phyloP scores from a whole-genome alignment of 208 protist species.

The Crithidia sp. region DNA sequence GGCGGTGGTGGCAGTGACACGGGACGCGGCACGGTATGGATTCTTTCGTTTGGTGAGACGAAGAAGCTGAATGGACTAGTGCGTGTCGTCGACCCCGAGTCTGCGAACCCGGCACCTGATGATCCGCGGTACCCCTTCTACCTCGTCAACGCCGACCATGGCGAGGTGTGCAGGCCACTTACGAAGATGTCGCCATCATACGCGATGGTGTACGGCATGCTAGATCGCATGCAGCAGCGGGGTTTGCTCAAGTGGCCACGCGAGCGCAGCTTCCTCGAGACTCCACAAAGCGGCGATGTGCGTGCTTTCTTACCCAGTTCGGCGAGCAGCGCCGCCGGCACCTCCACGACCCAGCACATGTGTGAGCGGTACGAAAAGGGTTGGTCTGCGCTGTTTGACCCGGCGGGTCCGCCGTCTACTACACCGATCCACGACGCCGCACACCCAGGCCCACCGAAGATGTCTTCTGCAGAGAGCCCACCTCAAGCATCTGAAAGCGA shows the following conservation, averaged over 20 bases:
- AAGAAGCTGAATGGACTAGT: constrained; percentile 55
- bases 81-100: constrained; percentile 65
- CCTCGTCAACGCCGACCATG: constrained; percentile 63
- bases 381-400: constrained; percentile 30
- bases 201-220: constrained; percentile 58
- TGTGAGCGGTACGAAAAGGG: constrained; percentile 20
- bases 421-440: background rate
- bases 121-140: constrained; percentile 64
- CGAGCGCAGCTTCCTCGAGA: background rate
- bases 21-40: constrained; percentile 8
- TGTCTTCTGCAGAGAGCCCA: too few relatives aligned
- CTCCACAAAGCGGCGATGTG: background rate
- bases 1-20: background rate
- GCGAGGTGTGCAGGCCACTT: constrained; percentile 48
- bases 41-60: constrained; percentile 70
- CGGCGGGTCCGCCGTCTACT: background rate
- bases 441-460: background rate
- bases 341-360: background rate
- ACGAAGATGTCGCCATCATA: constrained; percentile 66
- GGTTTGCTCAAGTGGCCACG: constrained; percentile 26
- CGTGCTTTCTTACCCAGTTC: background rate
- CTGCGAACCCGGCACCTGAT: constrained; percentile 57
- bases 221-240: constrained; percentile 60
- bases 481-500: background rate
- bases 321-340: background rate